phyloP scores from a whole-genome alignment of 176 grass and related monocot genomes.

The Zea luxurians region DNA sequence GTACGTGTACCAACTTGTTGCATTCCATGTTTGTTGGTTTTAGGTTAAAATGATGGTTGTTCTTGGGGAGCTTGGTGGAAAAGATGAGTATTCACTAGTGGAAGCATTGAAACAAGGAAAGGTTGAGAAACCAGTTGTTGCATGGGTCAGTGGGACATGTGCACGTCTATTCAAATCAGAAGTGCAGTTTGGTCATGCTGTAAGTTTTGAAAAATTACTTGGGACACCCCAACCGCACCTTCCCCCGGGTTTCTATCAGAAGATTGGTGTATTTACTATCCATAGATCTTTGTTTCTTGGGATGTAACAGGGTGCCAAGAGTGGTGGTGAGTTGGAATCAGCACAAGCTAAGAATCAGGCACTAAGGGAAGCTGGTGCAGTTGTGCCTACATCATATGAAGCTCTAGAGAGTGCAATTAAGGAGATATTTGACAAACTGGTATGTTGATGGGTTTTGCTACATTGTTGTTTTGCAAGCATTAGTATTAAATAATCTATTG shows the following conservation, averaged over 20 bases:
- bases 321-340: slow-evolving; percentile 96
- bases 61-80: slow-evolving; percentile 95
- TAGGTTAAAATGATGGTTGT: slow-evolving; percentile 99
- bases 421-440: slow-evolving; percentile 88
- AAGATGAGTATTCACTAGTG: slow-evolving; percentile 92
- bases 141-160: slow-evolving; percentile 98
- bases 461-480: slow-evolving; percentile 13
- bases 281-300: neutral
- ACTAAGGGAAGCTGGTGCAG: slow-evolving; percentile 85
- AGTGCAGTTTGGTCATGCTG: slow-evolving; percentile 99
- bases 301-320: slow-evolving; percentile 81
- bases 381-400: slow-evolving; percentile 98
- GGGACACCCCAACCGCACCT: neutral
- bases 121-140: slow-evolving; percentile 97
- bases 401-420: slow-evolving; percentile 82
- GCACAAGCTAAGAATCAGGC: slow-evolving; percentile 95
- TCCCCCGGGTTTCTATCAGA: neutral
- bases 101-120: slow-evolving; percentile 95
- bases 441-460: slow-evolving; percentile 15
- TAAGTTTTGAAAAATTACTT: slow-evolving; percentile 47
- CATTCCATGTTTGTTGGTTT: slow-evolving; percentile 31
- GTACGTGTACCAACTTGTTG: slow-evolving; percentile 8
- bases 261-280: slow-evolving; percentile 23
- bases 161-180: slow-evolving; percentile 93
- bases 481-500: neutral